Evolutionary conservation across 768 basidiomycete species (phyloP), one percentile per base, ranked within the genome.

Genomic region (Russula olivacea): DNA sequence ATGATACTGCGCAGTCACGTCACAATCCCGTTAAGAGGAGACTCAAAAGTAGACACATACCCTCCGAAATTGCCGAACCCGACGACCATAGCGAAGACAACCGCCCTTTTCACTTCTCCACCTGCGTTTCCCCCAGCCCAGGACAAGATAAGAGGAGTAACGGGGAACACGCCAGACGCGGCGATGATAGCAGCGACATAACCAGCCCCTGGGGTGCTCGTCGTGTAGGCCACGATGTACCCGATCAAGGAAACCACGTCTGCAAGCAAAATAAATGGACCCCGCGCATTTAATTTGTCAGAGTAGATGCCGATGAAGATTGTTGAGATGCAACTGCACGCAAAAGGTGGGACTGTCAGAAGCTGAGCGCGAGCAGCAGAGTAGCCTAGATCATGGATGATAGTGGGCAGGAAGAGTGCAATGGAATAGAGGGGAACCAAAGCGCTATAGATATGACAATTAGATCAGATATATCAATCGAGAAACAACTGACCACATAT

Each of bases 111-210:
- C 54, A 80, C 63, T 67, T 83, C 82, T 25, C 84, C 82, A 25
- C 84, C 84, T 0, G 81, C 78, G 58, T 83, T 82, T 9, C 80
- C 79, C 2, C 78, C 76, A 2, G 75, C 79, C 85, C 85, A 86
- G 40, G 83, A 81, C 2, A 86, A 70, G 30, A 70, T 69, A 21
- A 83, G 73, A 5, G 74, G 73, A 56, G 84, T 75, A 7, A 77
- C 78, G 0, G 85, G 81, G 66, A 73, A 84, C 7, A 82, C 78
- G 21, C 84, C 84, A 21, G 76, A 71, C 4, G 82, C 80, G 30
- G 81, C 79, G 45, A 85, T 71, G 34, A 85, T 60, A 5, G 80
- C 72, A 2, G 80, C 84, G 9, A 73, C 70, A 65, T 85, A 85
- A 3, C 73, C 80, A n/a, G 61, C 45, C 7, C 66, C 66, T 1